A percentile compares a stretch with the other conserved stretches of the same genome.
Conservation (phyloP, 2,329 filamentous ascomycete genomes). For the Fusarium sublunatum region DNA sequence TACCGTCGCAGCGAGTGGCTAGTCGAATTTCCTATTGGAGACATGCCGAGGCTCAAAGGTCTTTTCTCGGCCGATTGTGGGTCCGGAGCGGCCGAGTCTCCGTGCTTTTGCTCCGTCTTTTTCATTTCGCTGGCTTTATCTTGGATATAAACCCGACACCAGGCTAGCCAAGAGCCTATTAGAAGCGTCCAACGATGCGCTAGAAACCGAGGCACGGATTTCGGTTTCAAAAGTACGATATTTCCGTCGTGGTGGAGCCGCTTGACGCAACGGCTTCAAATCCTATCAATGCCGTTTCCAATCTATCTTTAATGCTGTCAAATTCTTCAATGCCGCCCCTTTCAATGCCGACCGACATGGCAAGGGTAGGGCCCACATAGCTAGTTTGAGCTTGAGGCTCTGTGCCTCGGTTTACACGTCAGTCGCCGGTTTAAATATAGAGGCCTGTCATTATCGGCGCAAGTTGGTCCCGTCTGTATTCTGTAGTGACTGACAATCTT, state of each 20-base stretch:
- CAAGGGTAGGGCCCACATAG: conserved; percentile 24
- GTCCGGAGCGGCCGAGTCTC: conserved; percentile 32
- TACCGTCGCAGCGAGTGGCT: conserved; percentile 7
- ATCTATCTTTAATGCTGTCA: neutral
- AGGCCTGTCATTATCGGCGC: conserved; percentile 6
- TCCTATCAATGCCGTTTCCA: neutral
- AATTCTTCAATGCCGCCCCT: conserved; percentile 25
- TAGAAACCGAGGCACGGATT: conserved; percentile 27
- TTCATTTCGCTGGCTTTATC: conserved; percentile 7
- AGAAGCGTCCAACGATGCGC: neutral
- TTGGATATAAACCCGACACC: conserved; percentile 19
- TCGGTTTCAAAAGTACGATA: conserved; percentile 6
- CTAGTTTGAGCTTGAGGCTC: conserved; percentile 3
- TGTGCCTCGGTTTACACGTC: conserved; percentile 17
- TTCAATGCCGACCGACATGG: conserved; percentile 14
- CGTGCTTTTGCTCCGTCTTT: conserved; percentile 14
- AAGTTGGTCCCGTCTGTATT: neutral
- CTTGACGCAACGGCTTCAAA: neutral
- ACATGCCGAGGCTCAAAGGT: conserved; percentile 34
- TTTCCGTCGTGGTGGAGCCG: conserved; percentile 1
- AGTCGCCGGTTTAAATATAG: conserved; percentile 29
- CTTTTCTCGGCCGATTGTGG: conserved; percentile 41
- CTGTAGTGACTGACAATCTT: neutral
- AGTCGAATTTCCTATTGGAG: conserved; percentile 9
- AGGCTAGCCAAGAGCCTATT: conserved; percentile 2